A percentile compares a stretch with the other conserved stretches of the same genome.
Evolutionary conservation across 2,329 filamentous ascomycete genomes (phyloP).

Genomic region (Cryphonectria carpinicola): DNA sequence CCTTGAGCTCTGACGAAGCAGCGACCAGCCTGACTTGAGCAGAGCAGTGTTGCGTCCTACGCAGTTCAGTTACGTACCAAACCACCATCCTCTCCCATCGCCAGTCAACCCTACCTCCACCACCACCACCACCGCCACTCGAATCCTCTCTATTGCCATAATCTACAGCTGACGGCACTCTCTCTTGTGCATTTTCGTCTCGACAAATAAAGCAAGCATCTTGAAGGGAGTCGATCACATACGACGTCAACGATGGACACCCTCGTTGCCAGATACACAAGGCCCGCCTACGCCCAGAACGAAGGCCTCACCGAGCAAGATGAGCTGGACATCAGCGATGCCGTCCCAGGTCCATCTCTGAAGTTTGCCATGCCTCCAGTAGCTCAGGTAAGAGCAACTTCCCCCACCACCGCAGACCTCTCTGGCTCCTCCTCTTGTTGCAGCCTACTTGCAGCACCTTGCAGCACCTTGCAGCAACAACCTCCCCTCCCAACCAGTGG

Average conservation of each 20-base stretch:
- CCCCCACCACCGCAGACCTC: neutral
- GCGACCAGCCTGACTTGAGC: constrained; percentile 19
- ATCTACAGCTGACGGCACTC: neutral
- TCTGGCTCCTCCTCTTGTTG: neutral
- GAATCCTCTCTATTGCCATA: constrained; percentile 3
- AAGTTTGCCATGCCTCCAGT: constrained; percentile 96
- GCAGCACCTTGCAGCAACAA: neutral
- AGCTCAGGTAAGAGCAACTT: constrained; percentile 69
- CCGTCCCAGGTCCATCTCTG: constrained; percentile 77
- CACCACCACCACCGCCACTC: neutral
- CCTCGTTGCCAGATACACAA: constrained; percentile 89
- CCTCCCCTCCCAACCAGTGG: constrained; percentile 22
- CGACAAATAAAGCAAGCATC: constrained; percentile 73
- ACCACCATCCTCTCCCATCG: constrained; percentile 15
- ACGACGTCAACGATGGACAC: constrained; percentile 71
- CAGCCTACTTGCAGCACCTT: neutral
- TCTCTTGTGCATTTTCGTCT: constrained; percentile 36
- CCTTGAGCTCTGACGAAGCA: constrained; percentile 29
- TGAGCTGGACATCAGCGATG: constrained; percentile 72
- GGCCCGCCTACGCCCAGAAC: constrained; percentile 71
- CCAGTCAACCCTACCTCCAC: constrained; percentile 2
- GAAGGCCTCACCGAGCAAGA: constrained; percentile 75
- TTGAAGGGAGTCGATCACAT: constrained; percentile 66
- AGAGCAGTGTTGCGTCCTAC: neutral
- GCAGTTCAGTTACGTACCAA: constrained; percentile 16